Evolutionary conservation across 1,284 basidiomycete species (phyloP).

Genomic region (Entoloma clypeatum): DNA sequence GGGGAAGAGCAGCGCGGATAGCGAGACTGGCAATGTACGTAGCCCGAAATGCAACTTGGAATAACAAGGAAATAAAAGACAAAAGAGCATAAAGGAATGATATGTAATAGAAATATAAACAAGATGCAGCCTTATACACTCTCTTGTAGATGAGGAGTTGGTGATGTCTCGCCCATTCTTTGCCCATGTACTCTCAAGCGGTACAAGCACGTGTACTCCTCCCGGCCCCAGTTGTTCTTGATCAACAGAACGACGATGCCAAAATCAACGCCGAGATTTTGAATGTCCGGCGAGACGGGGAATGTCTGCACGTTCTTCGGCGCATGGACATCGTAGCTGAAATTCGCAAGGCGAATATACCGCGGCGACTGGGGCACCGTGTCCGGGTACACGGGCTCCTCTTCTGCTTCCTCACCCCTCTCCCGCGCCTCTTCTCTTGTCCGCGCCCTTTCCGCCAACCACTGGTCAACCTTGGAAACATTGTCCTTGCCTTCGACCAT

Average conservation of each 20-base stretch:
- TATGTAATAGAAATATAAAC: conserved; percentile 7
- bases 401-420: conserved; percentile 31
- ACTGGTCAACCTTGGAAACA: conserved; percentile 50
- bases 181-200: conserved; percentile 75
- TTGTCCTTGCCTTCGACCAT: conserved; percentile 77
- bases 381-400: conserved; percentile 44
- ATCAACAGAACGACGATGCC: conserved; percentile 78
- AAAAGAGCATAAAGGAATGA: conserved; percentile 15
- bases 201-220: conserved; percentile 87
- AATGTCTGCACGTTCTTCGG: conserved; percentile 83
- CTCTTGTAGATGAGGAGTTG: conserved; percentile 25
- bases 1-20: conserved; percentile 14
- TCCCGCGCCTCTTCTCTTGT: conserved; percentile 36
- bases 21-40: conserved; percentile 10
- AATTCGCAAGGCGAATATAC: conserved; percentile 73
- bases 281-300: conserved; percentile 64
- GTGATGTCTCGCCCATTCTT: conserved; percentile 31
- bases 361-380: conserved; percentile 51
- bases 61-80: conserved; percentile 11
- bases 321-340: conserved; percentile 76
- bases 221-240: conserved; percentile 83
- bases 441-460: conserved; percentile 40
- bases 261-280: conserved; percentile 71
- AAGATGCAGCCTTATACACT: conserved; percentile 12
- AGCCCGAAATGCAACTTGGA: conserved; percentile 12